phyloP scores from a whole-genome alignment of 306 rosid species.

The Lablab purpureus region DNA sequence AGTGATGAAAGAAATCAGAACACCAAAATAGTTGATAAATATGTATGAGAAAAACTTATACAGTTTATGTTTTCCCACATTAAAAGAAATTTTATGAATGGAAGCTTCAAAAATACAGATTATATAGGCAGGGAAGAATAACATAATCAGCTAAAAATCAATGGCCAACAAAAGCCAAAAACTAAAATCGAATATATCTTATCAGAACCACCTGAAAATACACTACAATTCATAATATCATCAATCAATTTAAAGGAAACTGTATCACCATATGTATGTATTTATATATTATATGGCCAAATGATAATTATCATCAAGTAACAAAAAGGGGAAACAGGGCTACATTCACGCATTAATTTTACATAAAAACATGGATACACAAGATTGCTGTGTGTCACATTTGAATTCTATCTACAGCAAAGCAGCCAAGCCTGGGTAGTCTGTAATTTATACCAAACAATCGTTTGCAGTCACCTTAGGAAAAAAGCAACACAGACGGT shows the following conservation, averaged over 20 bases:
- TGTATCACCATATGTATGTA: conserved; percentile 43
- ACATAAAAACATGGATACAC: conserved; percentile 73
- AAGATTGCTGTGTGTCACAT: conserved; percentile 63
- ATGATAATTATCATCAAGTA: conserved; percentile 50
- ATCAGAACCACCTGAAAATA: conserved; percentile 41
- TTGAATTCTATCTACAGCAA: conserved; percentile 78
- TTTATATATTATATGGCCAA: conserved; percentile 44
- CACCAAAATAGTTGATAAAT: conserved; percentile 33
- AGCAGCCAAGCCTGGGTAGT: conserved; percentile 68
- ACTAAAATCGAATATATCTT: conserved; percentile 50
- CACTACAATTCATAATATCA: conserved; percentile 57
- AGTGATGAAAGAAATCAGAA: conserved; percentile 35
- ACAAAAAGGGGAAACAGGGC: conserved; percentile 49
- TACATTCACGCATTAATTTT: conserved; percentile 63
- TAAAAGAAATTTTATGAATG: conserved; percentile 33
- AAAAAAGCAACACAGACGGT: conserved; percentile 60
- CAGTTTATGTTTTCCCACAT: conserved; percentile 26
- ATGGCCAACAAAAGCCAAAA: conserved; percentile 28
- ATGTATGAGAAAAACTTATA: conserved; percentile 27
- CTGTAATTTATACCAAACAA: conserved; percentile 65
- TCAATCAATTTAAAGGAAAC: conserved; percentile 53
- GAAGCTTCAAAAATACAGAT: conserved; percentile 37
- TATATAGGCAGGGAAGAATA: conserved; percentile 7
- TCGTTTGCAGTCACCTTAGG: conserved; percentile 69
- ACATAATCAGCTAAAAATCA: conserved; percentile 27